phyloP scores from a whole-genome alignment of 768 basidiomycete genomes.

The Boletus vinaceobasis region DNA sequence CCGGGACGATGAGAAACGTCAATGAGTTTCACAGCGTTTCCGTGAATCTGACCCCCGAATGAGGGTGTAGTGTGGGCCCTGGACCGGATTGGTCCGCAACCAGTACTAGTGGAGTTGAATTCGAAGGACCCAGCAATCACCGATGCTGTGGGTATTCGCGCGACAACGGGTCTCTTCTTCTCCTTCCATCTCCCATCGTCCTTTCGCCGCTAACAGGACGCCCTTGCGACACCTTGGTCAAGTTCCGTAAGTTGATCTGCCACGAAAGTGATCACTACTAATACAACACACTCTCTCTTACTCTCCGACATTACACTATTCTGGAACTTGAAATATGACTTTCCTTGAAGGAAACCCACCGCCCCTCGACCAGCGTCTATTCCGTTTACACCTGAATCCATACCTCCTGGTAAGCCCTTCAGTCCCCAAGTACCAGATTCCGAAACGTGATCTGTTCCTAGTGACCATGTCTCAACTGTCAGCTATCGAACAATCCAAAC shows the following conservation, averaged over 20 bases:
- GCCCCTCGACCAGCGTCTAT: slow-evolving; percentile 10
- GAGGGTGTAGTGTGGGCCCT: background rate
- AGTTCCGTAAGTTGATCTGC: slow-evolving; percentile 15
- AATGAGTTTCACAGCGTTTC: background rate
- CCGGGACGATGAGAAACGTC: slow-evolving; percentile 16
- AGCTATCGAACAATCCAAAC: slow-evolving; percentile 77
- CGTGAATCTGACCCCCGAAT: background rate
- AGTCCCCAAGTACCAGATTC: background rate
- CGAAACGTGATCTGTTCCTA: background rate
- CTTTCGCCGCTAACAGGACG: slow-evolving; percentile 7
- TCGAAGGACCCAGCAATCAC: background rate
- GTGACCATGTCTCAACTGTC: slow-evolving; percentile 29
- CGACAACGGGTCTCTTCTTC: background rate
- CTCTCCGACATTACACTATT: too few relatives aligned
- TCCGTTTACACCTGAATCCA: background rate
- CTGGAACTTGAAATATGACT: background rate
- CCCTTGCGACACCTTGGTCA: slow-evolving; percentile 9
- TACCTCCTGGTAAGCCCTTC: slow-evolving; percentile 6
- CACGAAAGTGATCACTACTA: background rate
- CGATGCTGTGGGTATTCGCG: slow-evolving; percentile 3
- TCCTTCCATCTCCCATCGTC: slow-evolving; percentile 1
- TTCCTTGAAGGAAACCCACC: slow-evolving; percentile 9
- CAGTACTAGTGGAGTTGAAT: background rate
- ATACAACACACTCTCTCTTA: background rate
- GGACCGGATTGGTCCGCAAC: background rate